A percentile compares a stretch with the other conserved stretches of the same genome.
These are phyloP conservation scores for Malus hybrid DNA, from an alignment of 331 rosid species.

Conservation along the genomic window DNA sequence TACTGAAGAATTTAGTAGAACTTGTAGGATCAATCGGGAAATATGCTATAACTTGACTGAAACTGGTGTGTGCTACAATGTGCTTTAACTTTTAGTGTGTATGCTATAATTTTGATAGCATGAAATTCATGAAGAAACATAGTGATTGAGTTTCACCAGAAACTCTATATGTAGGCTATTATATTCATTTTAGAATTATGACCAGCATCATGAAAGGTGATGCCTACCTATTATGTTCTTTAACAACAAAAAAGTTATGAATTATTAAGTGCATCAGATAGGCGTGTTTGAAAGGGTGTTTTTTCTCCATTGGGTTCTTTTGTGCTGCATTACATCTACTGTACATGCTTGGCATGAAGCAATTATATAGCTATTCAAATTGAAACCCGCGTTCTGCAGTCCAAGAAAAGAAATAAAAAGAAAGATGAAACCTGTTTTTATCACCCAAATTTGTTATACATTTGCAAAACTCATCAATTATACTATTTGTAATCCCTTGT, in stretches of 20 bases:
- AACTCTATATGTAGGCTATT: neutral
- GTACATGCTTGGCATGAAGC: neutral
- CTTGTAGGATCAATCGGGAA: neutral
- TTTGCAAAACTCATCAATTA: neutral
- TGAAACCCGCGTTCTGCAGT: neutral
- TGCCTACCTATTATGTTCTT: neutral
- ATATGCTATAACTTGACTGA: neutral
- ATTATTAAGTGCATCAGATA: neutral
- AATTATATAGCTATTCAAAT: neutral
- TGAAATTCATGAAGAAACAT: neutral
- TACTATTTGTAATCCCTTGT: neutral
- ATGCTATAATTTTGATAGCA: neutral
- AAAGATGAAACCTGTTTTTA: neutral
- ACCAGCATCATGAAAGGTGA: neutral
- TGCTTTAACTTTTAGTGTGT: neutral
- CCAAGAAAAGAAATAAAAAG: neutral
- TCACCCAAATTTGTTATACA: conserved; percentile 6
- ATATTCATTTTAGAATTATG: neutral
- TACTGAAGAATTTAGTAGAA: neutral
- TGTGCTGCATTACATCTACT: neutral
- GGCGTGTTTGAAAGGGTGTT: neutral
- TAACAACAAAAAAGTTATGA: neutral
- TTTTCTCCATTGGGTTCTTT: neutral
- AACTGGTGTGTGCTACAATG: neutral
- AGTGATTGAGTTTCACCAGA: neutral